Evolutionary conservation across 495 filamentous ascomycete species (phyloP), one percentile per base, ranked within the genome.

Genomic region (Glonium stellatum): DNA sequence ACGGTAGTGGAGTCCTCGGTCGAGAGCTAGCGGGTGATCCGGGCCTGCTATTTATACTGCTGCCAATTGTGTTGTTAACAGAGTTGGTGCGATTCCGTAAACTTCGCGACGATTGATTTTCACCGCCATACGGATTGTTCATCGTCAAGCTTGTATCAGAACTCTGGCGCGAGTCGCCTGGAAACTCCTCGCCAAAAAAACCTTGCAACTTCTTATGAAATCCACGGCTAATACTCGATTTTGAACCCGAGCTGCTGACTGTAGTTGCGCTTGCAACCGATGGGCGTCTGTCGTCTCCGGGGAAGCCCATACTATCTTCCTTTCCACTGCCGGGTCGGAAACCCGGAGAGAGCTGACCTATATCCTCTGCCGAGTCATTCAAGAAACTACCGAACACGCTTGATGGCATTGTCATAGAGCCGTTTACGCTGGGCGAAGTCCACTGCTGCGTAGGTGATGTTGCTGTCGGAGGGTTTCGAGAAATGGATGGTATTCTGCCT

Each of bases 191-290:
- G 22, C 91, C 89, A 73, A 95, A 93, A 66, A 96, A 87, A 18
- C 85, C 87, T 67, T 90, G 87, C 42, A 92, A 70, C 72, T 88
- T 81, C 74, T 87, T 90, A 71, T 87, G 80, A 53, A 88, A 77
- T 39, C 82, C 82, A 53, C 85, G 81, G 63, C 87, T 77, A 21
- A 84, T 71, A 67, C 87, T 93, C 5, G 87, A 84, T 69, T 87
- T 90, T 15, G 93, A 97, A 8, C 91, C 93, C 57, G 87, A 84
- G 63, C 93, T 97, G 69, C 92, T 95, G 5, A 88, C 87, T 41
- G 88, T 95, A 9, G 87, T 93, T 42, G 86, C 85, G 71, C 92
- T 97, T 9, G 90, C 89, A 57, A 91, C 80, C 21, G 95, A 97
- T 11, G 95, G 95, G 53, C 95, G 81, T 54, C 93, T 79, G 59